Base-by-base conservation (phyloP, 805 yeast genomes). In the Sugiyamaella marilandica region DNA sequence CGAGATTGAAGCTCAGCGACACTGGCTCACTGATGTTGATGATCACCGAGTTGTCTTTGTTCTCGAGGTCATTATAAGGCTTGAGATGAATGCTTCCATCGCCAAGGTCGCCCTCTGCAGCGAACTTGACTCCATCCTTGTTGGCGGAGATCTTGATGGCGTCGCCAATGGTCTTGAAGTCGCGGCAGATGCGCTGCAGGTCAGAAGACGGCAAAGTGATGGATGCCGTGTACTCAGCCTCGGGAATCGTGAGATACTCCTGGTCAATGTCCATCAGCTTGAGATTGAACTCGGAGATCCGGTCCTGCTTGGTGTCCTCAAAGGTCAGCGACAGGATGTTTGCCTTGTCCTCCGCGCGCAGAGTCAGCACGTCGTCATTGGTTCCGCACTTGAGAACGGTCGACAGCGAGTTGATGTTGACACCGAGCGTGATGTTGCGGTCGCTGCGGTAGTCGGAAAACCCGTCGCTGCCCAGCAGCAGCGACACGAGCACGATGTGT, bases 251-350 rank as follows among this genome's bases (percentile, higher is more conserved):
- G 64, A 94, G 80, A 74, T 87, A 87, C 67, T 94, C 98, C 50
- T 95, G 87, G 69, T 94, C 98, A 61, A 94, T 89, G 67, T 92
- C 96, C 96, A 94, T 90, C 68, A 94, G 80, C 70, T 90, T 90
- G 68, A 94, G 79, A 47, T 85, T 80, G 72, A 87, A 94, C 75
- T 92, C 98, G 57, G 95, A 85, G 57, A 92, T 86, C 67, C 96
- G 82, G 66, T 91, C 98, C 71, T 83, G 88, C 71, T 81, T 82
- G 62, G 87, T 81, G 70, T 92, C 98, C 75, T 94, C 99, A 65
- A 94, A 94, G 46, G 87, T 81, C 59, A 95, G 73, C 60, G 84
- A 70, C 44, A 94, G 83, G 54, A 79, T 76, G 68, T 88, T 95
- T 57, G 96, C 94, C 48, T 81, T 73, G 65, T 88, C 95, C 65